A percentile compares a stretch with the other conserved stretches of the same genome.
These are phyloP conservation scores for Fonsecaea erecta DNA, from an alignment of 2,329 filamentous ascomycete genomes.

Conservation along the genomic window DNA sequence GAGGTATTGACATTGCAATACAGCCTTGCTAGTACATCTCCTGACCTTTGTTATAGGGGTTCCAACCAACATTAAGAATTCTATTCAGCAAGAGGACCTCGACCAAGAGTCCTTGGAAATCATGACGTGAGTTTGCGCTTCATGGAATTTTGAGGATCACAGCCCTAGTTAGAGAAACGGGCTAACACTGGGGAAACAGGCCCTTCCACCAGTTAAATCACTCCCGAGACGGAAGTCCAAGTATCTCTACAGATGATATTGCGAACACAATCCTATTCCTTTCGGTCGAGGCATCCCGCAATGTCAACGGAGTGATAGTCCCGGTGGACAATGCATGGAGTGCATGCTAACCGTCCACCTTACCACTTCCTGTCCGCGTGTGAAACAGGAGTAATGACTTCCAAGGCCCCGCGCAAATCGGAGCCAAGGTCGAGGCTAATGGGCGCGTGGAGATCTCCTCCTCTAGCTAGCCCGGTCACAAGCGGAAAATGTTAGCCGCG, in stretches of 20 bases:
- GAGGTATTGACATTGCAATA: slow-evolving; percentile 49
- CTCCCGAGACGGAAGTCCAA: not conserved
- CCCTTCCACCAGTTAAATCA: not conserved
- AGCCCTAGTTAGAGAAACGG: not conserved
- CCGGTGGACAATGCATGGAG: not conserved
- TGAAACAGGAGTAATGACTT: not conserved
- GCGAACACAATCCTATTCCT: not conserved
- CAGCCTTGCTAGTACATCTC: not conserved
- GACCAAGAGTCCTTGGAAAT: not conserved
- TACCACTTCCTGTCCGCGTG: not conserved
- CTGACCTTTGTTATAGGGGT: not conserved
- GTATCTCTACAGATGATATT: not conserved
- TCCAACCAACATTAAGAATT: slow-evolving; percentile 5
- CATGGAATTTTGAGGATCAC: not conserved
- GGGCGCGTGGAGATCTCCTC: too few relatives aligned
- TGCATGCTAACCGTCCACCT: not conserved
- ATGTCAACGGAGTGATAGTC: not conserved
- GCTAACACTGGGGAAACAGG: not conserved
- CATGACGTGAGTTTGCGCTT: not conserved
- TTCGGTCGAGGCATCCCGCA: not conserved
- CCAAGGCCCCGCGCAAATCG: not conserved
- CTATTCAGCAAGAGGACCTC: not conserved
- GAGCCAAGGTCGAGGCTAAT: not conserved
- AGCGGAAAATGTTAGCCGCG: not conserved
- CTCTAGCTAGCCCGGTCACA: too few relatives aligned